Evolutionary conservation across 768 basidiomycete genomes (phyloP), one percentile per base, ranked within the genome.

Genomic region (Boletus coccyginus): DNA sequence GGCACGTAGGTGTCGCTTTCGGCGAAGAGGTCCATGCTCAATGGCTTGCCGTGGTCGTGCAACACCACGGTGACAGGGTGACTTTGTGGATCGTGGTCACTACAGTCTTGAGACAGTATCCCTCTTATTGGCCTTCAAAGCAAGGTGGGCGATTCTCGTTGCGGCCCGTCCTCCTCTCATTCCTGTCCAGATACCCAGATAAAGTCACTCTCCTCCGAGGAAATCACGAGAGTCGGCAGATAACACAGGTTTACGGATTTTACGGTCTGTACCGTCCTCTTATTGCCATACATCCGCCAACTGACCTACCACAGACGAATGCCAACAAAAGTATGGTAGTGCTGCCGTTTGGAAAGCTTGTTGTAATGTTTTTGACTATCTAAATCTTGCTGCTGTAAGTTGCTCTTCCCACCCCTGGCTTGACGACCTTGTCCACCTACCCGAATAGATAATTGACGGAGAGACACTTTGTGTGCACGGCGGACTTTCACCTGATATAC

Each of bases 201-300:
- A 85, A 85, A 64, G 90, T 98, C 53, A 95, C 92, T 3, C 76
- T 98, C 3, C 79, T 98, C 14, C 82, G 96, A 33, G 95, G 96
- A 39, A 98, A 98, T 73, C 96, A 98, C 69, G 96, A 98, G 72
- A 94, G 92, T 64, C 77, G 96, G 59, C 96, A 98, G 72, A 98
- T 98, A 63, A 98, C 96, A 5, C 96, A 98, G 66, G 96, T 94
- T 3, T 98, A 98, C 57, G 96, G 95, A n/a, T 98, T 97, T 71
- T 98, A 97, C 68, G 94, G 94, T 94, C 10, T 16, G 56, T 36
- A 10, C 41, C 31, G 13, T 38, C 47, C 7, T n/a, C 6, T 11
- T 32, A 17, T n/a, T 38, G 16, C 1, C 38, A 27, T 19, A 21
- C 27, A 19, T 19, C 9, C 11, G 2, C 39, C 24, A 32, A 42